These are phyloP conservation scores for Clonostachys rhizophaga DNA, from an alignment of 2,329 filamentous ascomycete genomes.

Conservation along the genomic window DNA sequence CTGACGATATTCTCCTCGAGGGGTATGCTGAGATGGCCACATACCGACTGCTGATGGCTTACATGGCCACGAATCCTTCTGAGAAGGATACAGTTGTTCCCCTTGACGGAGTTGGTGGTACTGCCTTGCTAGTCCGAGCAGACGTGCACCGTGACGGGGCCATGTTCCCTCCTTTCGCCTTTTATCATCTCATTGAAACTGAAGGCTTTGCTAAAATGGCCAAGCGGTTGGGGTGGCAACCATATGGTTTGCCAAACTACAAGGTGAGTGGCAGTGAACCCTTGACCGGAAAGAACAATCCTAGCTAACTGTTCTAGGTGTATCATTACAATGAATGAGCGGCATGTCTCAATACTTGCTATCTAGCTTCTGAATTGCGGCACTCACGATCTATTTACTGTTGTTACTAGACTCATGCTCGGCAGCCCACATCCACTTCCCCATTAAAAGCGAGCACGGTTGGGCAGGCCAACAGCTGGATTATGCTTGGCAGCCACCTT, in stretches of 20 bases:
- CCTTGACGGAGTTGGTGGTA: slow-evolving; percentile 91
- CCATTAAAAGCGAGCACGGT: too few relatives aligned
- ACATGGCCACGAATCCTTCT: slow-evolving; percentile 58
- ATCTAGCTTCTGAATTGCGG: too few relatives aligned
- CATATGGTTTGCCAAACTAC: slow-evolving; percentile 92
- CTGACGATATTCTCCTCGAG: slow-evolving; percentile 89
- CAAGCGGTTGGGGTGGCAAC: slow-evolving; percentile 76
- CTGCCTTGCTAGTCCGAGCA: slow-evolving; percentile 88
- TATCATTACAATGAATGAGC: slow-evolving; percentile 84
- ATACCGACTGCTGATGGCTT: slow-evolving; percentile 87
- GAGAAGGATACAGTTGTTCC: slow-evolving; percentile 61
- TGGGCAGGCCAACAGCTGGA: too few relatives aligned
- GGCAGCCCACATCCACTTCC: too few relatives aligned
- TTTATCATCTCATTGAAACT: slow-evolving; percentile 96
- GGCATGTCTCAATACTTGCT: too few relatives aligned
- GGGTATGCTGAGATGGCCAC: slow-evolving; percentile 92
- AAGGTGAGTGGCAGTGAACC: slow-evolving; percentile 58
- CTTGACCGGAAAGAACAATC: too few relatives aligned
- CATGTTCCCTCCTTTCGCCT: slow-evolving; percentile 96
- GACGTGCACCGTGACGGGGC: slow-evolving; percentile 96
- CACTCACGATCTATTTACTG: too few relatives aligned
- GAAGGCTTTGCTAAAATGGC: slow-evolving; percentile 99
- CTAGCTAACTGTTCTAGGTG: slow-evolving; percentile 45
- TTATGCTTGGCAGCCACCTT: too few relatives aligned
- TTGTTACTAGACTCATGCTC: too few relatives aligned